A percentile compares a stretch with the other conserved stretches of the same genome.
These are phyloP conservation scores for Nigrospora oryzae DNA, from an alignment of 2,329 filamentous ascomycete species.

Conservation along the genomic window DNA sequence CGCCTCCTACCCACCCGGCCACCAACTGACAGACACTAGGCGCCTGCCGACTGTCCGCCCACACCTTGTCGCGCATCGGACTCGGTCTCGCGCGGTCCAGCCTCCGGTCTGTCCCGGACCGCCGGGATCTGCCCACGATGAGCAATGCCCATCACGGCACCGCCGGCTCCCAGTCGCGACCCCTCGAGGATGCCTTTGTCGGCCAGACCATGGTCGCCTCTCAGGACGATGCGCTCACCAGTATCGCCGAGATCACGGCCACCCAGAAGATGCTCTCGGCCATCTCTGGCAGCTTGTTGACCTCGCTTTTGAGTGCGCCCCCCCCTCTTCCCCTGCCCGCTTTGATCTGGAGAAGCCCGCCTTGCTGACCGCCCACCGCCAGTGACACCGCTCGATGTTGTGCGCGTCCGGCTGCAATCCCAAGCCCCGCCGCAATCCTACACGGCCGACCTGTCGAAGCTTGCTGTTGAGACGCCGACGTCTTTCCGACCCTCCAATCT, in stretches of 20 bases:
- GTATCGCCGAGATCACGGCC: slow-evolving; percentile 63
- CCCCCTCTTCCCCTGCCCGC: slow-evolving; percentile 1
- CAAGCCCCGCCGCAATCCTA: slow-evolving; percentile 41
- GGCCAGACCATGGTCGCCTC: slow-evolving; percentile 22
- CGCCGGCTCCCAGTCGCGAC: slow-evolving; percentile 9
- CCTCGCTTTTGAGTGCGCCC: slow-evolving; percentile 71
- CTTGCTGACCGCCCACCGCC: slow-evolving; percentile 7
- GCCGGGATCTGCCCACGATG: slow-evolving; percentile 16
- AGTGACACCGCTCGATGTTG: slow-evolving; percentile 96
- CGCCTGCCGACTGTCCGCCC: too few relatives aligned
- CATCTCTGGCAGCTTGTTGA: slow-evolving; percentile 81
- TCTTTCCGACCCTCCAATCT: slow-evolving; percentile 70
- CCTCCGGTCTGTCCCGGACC: slow-evolving; percentile 15
- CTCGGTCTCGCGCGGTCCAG: neutral
- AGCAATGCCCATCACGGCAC: slow-evolving; percentile 12
- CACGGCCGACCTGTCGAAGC: slow-evolving; percentile 44
- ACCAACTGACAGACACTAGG: too few relatives aligned
- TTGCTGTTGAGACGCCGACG: slow-evolving; percentile 49
- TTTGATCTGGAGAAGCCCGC: slow-evolving; percentile 1
- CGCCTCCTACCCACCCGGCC: too few relatives aligned
- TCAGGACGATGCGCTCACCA: slow-evolving; percentile 25
- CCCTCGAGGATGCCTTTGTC: slow-evolving; percentile 23
- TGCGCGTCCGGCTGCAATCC: slow-evolving; percentile 88
- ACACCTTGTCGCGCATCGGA: too few relatives aligned
- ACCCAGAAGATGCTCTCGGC: slow-evolving; percentile 93